Conservation (phyloP, 176 grass and related monocot genomes). For the Sorghum bicolor region Sorghum_bicolor_NCBIv3 NC_012879.2:58610501-58611000, state of each 20-base stretch:
- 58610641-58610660: slow-evolving; percentile 31
- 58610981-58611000: not conserved
- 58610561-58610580: not conserved
- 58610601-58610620: not conserved
- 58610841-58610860: slow-evolving; percentile 31
- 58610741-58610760: not conserved
- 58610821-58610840: not conserved
- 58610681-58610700: not conserved
- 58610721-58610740: not conserved
- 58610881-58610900: not conserved
- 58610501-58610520: slow-evolving; percentile 24
- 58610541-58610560: not conserved
- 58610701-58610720: slow-evolving; percentile 8
- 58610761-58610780: not conserved
- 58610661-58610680: not conserved
- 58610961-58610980: slow-evolving; percentile 1
- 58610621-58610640: not conserved
- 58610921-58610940: slow-evolving; percentile 36
- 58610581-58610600: too few species aligned
- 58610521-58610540: slow-evolving; percentile 4
- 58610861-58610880: slow-evolving; percentile 5
- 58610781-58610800: not conserved
- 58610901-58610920: not conserved
- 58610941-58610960: slow-evolving; percentile 23
- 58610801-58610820: slow-evolving; percentile 26